phyloP scores from a whole-genome alignment of 345 rosid species.

The Gossypium raimondii region DNA sequence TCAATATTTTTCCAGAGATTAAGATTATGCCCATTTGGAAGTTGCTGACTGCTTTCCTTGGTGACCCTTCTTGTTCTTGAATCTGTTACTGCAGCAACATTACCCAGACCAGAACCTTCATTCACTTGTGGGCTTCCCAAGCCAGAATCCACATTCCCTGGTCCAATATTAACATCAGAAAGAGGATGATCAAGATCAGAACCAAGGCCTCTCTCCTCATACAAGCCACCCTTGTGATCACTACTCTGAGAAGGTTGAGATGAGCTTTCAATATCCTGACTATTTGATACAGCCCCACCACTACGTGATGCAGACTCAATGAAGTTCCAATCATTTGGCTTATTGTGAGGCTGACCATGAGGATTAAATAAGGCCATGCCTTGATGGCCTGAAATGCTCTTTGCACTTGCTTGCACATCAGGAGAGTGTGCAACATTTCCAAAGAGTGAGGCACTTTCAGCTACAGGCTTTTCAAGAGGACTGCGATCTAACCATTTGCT shows the following conservation, averaged over 20 bases:
- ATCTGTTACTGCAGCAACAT: constrained; percentile 28
- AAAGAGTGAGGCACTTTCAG: constrained; percentile 35
- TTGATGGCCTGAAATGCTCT: constrained; percentile 30
- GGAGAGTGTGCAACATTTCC: constrained; percentile 38
- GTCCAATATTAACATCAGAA: constrained; percentile 31
- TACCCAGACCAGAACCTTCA: constrained; percentile 36
- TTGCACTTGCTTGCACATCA: constrained; percentile 32
- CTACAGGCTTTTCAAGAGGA: constrained; percentile 39
- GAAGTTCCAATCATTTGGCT: constrained; percentile 44
- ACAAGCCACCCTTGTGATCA: constrained; percentile 21
- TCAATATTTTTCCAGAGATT: constrained; percentile 47
- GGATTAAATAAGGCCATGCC: constrained; percentile 20
- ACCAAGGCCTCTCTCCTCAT: constrained; percentile 29
- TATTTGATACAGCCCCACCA: constrained; percentile 21
- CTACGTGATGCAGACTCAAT: constrained; percentile 29
- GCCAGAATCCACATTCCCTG: constrained; percentile 32
- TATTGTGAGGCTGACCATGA: constrained; percentile 35
- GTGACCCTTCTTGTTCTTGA: constrained; percentile 29
- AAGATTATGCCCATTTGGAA: constrained; percentile 28
- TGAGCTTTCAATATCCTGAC: constrained; percentile 31
- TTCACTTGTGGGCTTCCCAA: constrained; percentile 33
- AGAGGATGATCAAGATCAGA: constrained; percentile 32
- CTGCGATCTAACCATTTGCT: constrained; percentile 39
- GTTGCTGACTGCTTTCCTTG: constrained; percentile 37
- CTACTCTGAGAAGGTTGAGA: constrained; percentile 28